Evolutionary conservation across 2,329 filamentous ascomycete species (phyloP), one percentile per base, ranked within the genome.

Genomic region (Fusarium protoensiforme): DNA sequence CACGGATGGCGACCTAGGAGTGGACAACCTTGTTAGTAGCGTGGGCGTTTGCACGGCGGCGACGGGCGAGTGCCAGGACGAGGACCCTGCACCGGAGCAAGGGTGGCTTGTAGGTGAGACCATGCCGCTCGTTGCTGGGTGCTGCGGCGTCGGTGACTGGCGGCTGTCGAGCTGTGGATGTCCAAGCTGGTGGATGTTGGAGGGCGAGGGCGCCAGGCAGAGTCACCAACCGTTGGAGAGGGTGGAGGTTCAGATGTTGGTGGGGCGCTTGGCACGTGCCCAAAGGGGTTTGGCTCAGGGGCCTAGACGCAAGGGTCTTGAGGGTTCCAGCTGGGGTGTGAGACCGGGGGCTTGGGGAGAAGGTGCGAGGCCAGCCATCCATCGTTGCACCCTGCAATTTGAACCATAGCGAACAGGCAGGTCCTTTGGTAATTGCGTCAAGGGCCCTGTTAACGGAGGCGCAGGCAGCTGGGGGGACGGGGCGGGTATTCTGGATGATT

Each of bases 231-330:
- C 38, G 65, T 74, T 65, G 65, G 65, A 74, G 68, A 66, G 53
- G 33, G 38, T 29, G 46, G 64, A 69, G 57, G 72, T 64, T 75
- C 60, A 67, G 64, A 72, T 51, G 20, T 65, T 24, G 64, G 69
- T 73, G 74, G 72, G 74, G 72, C 67, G 57, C 67, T 61, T n/a
- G 51, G 46, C 58, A 53, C 56, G 71, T 72, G 7, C 74, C 70
- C 6, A 22, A 69, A 68, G 14, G 7, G 64, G 74, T 35, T 75
- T 75, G 64, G 74, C 51, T 71, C 75, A 77, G 75, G 75, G 75
- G 75, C 31, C 53, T 57, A 27, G 16, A 36, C 31, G 22, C 67
- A 24, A 71, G 67, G 60, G 33, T 43, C 36, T 41, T 24, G 24
- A 24, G 53, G 24, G n/a, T 38, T 51, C 33, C 20, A 24, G 33